These are phyloP conservation scores for Penicillium coprophilum DNA, from an alignment of 495 filamentous ascomycete genomes.

Conservation along the genomic window DNA sequence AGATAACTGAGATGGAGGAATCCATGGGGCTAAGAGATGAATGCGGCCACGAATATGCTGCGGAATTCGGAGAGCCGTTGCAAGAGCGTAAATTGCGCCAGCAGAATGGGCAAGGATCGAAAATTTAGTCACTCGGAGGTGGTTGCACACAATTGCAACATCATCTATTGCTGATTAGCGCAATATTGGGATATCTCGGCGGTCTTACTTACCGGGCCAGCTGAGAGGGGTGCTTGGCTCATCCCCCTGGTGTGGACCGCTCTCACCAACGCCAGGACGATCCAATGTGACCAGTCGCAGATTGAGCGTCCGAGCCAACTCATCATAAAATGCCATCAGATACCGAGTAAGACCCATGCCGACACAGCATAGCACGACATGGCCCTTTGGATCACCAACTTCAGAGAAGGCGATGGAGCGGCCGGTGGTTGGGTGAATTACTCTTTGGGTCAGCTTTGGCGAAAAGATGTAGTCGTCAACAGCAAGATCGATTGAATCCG, in stretches of 20 bases:
- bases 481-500: slow-evolving; percentile 84
- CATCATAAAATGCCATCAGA: slow-evolving; percentile 96
- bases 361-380: slow-evolving; percentile 93
- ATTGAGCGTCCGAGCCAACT: slow-evolving; percentile 84
- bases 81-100: slow-evolving; percentile 95
- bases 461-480: slow-evolving; percentile 84
- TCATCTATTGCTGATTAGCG: slow-evolving; percentile 62
- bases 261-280: slow-evolving; percentile 91
- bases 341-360: slow-evolving; percentile 98
- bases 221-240: slow-evolving; percentile 79
- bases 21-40: slow-evolving; percentile 96
- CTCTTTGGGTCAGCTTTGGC: slow-evolving; percentile 81
- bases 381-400: slow-evolving; percentile 89
- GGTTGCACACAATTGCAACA: slow-evolving; percentile 90
- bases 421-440: slow-evolving; percentile 78
- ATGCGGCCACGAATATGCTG: slow-evolving; percentile 94
- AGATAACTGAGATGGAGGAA: slow-evolving; percentile 94
- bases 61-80: slow-evolving; percentile 92
- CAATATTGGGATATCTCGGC: neutral
- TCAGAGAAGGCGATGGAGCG: slow-evolving; percentile 94
- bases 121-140: slow-evolving; percentile 91
- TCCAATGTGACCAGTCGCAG: slow-evolving; percentile 91
- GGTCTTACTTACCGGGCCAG: slow-evolving; percentile 76
- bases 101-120: slow-evolving; percentile 97
- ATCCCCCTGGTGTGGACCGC: slow-evolving; percentile 71